Base-by-base conservation (phyloP, 2,329 filamentous ascomycete genomes). In the Emmonsiellopsis sp. region DNA sequence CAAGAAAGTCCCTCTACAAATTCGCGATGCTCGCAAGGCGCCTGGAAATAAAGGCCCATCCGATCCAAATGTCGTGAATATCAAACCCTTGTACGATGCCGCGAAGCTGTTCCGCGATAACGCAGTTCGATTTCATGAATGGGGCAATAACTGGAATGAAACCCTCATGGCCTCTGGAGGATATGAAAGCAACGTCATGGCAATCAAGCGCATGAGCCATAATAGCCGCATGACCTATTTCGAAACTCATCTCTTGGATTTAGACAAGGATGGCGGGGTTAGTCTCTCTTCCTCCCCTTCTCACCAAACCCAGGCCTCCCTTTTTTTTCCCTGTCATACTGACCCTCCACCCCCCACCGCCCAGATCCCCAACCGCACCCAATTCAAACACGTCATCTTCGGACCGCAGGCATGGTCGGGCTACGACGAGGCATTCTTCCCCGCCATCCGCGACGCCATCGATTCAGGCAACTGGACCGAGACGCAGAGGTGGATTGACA, bases 331-430 rank as follows among this genome's bases (percentile, higher is more conserved):
- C 11, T 49, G 33, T 42, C 46, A 36, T 51, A 21, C 51, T 45
- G 37, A 54, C 40, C 3, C 56, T 58, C 44, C 34, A 51, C 27
- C 14, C 47, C 36, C 44, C 13, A 32, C 39, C 36, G 10, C 14
- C 49, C 53, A 90, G 86, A 80, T 95, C 4, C 87, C 88, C 40
- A 88, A 88, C 61, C 84, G 92, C 58, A 87, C 87, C 5, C 93
- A 97, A 71, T 98, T 90, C 77, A 95, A 94, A 69, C 93, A 96
- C 70, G 80, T 94, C 64, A 74, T 98, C 53, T 95, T 91, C 66
- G 92, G 87, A 1, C 93, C 93, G 0, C 82, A 88, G 63, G 74
- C 82, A 2, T 91, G 88, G 85, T 84, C 84, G 36, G 82, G 79
- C 39, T 80, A 85, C 59, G 80, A 86, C 34, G 79, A 80, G 53